Conservation (phyloP, 1,284 basidiomycete genomes). For the Cerioporus squamosus region DNA sequence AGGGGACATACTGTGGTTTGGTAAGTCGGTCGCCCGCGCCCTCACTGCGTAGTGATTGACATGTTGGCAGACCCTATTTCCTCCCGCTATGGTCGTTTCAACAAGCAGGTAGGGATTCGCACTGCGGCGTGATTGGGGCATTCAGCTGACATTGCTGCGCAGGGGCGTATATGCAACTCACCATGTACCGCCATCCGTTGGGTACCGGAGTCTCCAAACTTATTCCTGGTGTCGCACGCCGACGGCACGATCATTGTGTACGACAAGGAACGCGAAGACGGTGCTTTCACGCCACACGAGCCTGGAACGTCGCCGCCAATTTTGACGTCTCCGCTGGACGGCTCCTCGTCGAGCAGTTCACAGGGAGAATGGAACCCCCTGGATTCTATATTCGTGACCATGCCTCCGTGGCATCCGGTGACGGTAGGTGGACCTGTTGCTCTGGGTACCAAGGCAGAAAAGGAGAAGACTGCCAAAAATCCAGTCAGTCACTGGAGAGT, state of each 20-base stretch:
- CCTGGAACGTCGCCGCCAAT: conserved; percentile 40
- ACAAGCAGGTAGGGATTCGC: conserved; percentile 73
- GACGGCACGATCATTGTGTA: conserved; percentile 90
- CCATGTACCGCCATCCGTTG: conserved; percentile 87
- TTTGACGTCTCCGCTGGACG: conserved; percentile 20
- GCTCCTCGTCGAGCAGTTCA: conserved; percentile 14
- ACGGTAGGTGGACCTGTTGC: conserved; percentile 39
- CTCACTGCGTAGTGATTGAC: conserved; percentile 5
- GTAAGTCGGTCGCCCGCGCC: conserved; percentile 42
- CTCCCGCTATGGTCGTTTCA: conserved; percentile 86
- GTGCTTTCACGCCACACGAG: conserved; percentile 64
- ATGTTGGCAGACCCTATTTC: conserved; percentile 73
- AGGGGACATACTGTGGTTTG: conserved; percentile 93
- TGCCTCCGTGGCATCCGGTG: conserved; percentile 81
- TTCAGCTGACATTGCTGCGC: conserved; percentile 12
- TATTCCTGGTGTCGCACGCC: conserved; percentile 91
- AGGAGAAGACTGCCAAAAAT: conserved; percentile 76
- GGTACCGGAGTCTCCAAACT: conserved; percentile 84
- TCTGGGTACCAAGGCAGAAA: conserved; percentile 51
- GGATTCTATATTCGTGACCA: conserved; percentile 78
- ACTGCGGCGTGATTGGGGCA: not conserved
- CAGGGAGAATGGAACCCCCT: conserved; percentile 71
- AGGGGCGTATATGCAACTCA: conserved; percentile 82
- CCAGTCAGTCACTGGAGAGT: conserved; percentile 87
- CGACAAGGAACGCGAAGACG: conserved; percentile 90